Evolutionary conservation across 163 green algal genomes (phyloP).

Genomic region (Chloromonas sp.): DNA sequence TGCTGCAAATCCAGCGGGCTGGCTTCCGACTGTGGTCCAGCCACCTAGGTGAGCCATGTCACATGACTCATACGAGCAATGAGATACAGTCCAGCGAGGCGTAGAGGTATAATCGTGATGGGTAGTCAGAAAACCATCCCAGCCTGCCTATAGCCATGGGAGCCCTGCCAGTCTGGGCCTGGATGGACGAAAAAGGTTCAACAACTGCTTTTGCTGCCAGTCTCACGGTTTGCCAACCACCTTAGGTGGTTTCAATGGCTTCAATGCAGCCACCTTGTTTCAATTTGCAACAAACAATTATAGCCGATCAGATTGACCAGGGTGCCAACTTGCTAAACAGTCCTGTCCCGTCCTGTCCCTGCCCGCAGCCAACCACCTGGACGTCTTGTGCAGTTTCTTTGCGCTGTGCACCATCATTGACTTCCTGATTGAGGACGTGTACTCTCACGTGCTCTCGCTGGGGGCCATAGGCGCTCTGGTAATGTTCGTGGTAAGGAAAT

Average conservation of each 20-base stretch:
- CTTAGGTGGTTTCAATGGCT: no score
- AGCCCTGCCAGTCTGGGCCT: no score
- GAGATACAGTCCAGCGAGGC: neutral
- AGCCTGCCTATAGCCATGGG: no score
- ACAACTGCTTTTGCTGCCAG: no score
- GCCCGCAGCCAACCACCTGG: neutral
- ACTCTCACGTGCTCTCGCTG: conserved; percentile 16
- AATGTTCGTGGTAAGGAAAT: conserved; percentile 18
- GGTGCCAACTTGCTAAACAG: no score
- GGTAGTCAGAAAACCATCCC: no score
- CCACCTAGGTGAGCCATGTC: neutral
- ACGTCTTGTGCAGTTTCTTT: neutral
- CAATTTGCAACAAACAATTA: no score
- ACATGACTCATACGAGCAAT: neutral
- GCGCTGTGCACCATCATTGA: neutral
- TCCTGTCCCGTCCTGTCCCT: neutral
- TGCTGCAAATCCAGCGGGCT: neutral
- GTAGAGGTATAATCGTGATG: no score
- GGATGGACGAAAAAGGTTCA: no score
- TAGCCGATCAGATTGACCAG: no score
- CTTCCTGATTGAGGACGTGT: conserved; percentile 1
- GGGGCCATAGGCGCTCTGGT: conserved; percentile 23
- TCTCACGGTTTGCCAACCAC: no score
- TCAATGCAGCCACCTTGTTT: no score
- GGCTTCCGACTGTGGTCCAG: conserved; percentile 1